Evolutionary conservation across 148 eudicot genomes (phyloP), one percentile per base, ranked within the genome.

Genomic region (Vaccinium darrowii): DNA sequence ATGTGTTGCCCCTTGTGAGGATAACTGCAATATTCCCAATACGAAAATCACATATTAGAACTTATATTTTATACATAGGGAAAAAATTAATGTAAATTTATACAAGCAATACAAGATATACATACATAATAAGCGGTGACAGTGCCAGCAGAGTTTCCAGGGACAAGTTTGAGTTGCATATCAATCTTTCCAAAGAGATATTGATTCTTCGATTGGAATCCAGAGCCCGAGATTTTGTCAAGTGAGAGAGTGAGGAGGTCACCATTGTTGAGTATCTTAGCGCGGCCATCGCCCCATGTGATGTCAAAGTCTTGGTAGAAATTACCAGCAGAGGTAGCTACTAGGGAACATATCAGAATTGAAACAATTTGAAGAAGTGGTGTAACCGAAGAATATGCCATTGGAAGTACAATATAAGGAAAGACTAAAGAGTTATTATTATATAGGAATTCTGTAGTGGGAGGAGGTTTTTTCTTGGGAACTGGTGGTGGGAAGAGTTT

Each of bases 241-340:
- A 89, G 87, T 0, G 89, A 78, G 21, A 89, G 85, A 12, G 86
- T 82, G 10, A 89, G 90, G 18, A 87, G 71, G 33, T 84, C 84
- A 15, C 89, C 89, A 8, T 65, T 77, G 54, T 86, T 79, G 83
- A 88, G 88, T 19, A 88, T 86, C 69, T 86, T 84, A 14, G 52
- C 88, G 0, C 90, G 90, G n/a, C 90, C 88, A 78, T 88, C 90
- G 21, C 90, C 88, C 90, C 90, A 88, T 7, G 88, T 84, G 7
- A 88, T 71, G 36, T 88, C 90, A 14, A 88, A 18, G 33, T 86
- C 87, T 57, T 82, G 75, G 73, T 67, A 25, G 73, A 67, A 80
- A 14, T 88, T 88, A 39, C 47, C 71, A 21, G 63, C 87, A 51
- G 50, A 62, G 21, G 85, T 71, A 21, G 19, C 67, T 15, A 63